Evolutionary conservation across 202 grass and related monocot genomes (phyloP), one percentile per base, ranked within the genome.

Genomic region (Tripidium arundinaceum): DNA sequence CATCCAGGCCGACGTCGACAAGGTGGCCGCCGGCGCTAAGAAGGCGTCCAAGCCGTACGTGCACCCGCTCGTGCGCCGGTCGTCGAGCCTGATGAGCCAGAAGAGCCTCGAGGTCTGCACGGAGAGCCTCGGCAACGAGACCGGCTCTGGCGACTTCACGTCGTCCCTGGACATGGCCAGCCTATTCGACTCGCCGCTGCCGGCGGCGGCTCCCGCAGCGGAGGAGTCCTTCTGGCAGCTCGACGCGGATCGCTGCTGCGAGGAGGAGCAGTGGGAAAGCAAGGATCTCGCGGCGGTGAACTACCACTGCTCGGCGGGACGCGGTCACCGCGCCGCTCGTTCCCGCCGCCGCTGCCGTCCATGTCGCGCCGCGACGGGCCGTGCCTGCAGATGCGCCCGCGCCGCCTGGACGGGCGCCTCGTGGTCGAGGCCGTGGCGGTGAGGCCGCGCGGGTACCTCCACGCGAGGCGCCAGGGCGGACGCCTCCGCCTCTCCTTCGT

Each of bases 91-190:
- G 11, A 83, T 93, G 83, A 93, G 79, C 86, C 86, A 87, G 82
- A 97, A 87, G 74, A 97, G 91, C 90, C 93, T 97, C 3, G 81
- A 91, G 88, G 68, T 93, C 69, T 97, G 93, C 93, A 97, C 93
- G 21, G 93, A 97, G 86, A 97, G 89, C 85, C 93, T 97, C 57
- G 90, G 93, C 79, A 91, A 87, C 59, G 93, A 97, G 84, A 91
- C 88, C 12, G 93, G 93, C 52, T 87, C 93, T 8, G 84, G 80
- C 43, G 80, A 87, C 69, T 97, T 90, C 86, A 85, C 67, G 1
- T 74, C 87, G 19, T 89, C 77, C 10, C 74, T 85, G 15, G 87
- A 90, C 46, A 75, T 90, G 74, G 14, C 41, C 60, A 24, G 59
- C 67, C 28, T 89, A 6, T 76, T 79, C 1, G 63, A 11, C 25